phyloP scores from a whole-genome alignment of 2,329 filamentous ascomycete species.

The Colletotrichum sp. region DNA sequence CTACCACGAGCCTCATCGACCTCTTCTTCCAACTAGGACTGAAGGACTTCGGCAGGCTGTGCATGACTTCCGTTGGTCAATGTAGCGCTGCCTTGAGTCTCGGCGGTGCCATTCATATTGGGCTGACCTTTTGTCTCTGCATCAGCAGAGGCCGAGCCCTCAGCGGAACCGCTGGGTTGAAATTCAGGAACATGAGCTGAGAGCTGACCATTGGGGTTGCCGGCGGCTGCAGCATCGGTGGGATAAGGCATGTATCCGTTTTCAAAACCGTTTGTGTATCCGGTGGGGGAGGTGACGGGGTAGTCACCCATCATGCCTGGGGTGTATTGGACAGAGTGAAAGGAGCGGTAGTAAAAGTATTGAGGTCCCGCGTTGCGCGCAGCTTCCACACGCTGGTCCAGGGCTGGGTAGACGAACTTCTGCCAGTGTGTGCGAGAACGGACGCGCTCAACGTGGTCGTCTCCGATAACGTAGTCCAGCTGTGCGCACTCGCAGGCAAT shows the following conservation, averaged over 20 bases:
- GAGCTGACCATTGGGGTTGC: constrained; percentile 47
- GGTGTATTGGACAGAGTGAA: constrained; percentile 12
- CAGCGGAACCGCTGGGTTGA: constrained; percentile 41
- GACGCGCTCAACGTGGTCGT: constrained; percentile 80
- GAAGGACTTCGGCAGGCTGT: constrained; percentile 16
- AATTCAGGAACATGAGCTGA: constrained; percentile 71
- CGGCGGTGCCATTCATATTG: constrained; percentile 26
- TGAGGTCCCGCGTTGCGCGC: constrained; percentile 75
- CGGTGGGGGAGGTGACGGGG: constrained; percentile 30
- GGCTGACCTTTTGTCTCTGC: background rate
- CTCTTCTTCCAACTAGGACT: constrained; percentile 23
- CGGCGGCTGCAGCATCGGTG: constrained; percentile 29
- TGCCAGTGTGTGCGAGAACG: constrained; percentile 79
- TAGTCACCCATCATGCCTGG: constrained; percentile 31
- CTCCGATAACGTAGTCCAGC: constrained; percentile 76
- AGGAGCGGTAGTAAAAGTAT: constrained; percentile 35
- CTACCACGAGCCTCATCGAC: constrained; percentile 5
- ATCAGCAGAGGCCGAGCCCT: background rate
- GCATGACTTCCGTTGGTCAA: constrained; percentile 33
- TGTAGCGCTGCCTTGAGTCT: constrained; percentile 25
- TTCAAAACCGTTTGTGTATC: constrained; percentile 30
- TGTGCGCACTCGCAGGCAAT: constrained; percentile 68
- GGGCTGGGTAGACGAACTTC: constrained; percentile 75
- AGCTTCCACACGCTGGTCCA: constrained; percentile 72
- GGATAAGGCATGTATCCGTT: constrained; percentile 11